Evolutionary conservation across 345 rosid genomes (phyloP).

Genomic region (Pugionium dolabratum): DNA sequence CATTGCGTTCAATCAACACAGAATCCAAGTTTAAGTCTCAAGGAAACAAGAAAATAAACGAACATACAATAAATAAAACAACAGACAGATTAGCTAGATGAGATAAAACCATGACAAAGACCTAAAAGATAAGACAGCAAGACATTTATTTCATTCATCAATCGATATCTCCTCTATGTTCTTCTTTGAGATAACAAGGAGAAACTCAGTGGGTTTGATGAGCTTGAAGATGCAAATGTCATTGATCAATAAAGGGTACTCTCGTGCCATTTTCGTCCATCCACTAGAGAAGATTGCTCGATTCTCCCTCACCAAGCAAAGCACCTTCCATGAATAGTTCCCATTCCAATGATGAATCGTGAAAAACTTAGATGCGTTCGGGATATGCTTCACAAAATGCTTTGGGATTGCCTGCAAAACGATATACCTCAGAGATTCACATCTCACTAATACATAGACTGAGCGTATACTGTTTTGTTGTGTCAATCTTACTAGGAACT

Average conservation of each 20-base stretch:
- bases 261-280: slow-evolving; percentile 27
- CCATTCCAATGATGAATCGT: slow-evolving; percentile 14
- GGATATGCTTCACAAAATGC: slow-evolving; percentile 15
- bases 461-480: background rate
- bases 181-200: slow-evolving; percentile 20
- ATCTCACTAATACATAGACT: slow-evolving; percentile 3
- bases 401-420: slow-evolving; percentile 27
- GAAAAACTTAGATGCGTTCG: background rate
- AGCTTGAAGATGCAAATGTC: slow-evolving; percentile 27
- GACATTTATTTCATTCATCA: slow-evolving; percentile 13
- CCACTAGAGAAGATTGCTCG: slow-evolving; percentile 28
- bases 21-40: background rate
- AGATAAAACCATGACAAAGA: too few relatives aligned
- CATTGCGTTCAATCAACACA: too few relatives aligned
- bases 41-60: background rate
- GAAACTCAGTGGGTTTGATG: slow-evolving; percentile 21
- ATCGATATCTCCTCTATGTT: background rate
- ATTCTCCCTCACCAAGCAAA: slow-evolving; percentile 21
- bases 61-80: too few relatives aligned
- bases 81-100: too few relatives aligned
- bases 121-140: background rate
- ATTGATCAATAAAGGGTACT: slow-evolving; percentile 21
- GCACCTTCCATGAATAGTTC: slow-evolving; percentile 23
- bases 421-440: background rate
- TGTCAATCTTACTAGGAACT: slow-evolving; percentile 26